These are phyloP conservation scores for Triticum dicoccoides DNA, from an alignment of 176 grass and related monocot genomes.

Conservation along the genomic window DNA sequence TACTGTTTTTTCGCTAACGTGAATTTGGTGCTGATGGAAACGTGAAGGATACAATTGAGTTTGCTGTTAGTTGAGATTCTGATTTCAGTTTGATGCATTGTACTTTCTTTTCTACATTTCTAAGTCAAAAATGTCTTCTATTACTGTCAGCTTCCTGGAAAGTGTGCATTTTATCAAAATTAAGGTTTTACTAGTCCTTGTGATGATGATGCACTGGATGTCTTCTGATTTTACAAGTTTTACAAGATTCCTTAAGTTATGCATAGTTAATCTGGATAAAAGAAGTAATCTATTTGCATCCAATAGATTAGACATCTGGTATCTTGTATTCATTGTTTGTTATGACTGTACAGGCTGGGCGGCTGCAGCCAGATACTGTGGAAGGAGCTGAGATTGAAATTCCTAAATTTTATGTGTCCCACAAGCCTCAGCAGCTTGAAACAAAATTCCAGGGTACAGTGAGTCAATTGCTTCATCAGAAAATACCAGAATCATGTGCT, in stretches of 20 bases:
- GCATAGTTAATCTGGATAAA: background rate
- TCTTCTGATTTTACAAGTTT: too few relatives aligned
- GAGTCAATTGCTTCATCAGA: conserved; percentile 56
- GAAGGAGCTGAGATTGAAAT: conserved; percentile 74
- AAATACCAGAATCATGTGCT: conserved; percentile 60
- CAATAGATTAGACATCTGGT: background rate
- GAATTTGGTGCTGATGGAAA: background rate
- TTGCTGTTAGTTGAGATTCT: background rate
- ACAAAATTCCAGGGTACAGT: conserved; percentile 46
- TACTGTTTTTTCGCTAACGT: background rate
- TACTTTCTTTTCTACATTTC: background rate
- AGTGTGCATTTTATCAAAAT: background rate
- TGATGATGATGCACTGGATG: background rate
- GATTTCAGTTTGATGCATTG: background rate
- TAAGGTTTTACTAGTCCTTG: background rate
- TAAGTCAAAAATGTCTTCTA: background rate
- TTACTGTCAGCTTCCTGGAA: background rate
- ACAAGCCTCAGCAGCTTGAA: conserved; percentile 81
- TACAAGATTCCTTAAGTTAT: too few relatives aligned
- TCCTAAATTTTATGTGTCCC: conserved; percentile 89
- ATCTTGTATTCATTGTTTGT: conserved; percentile 16
- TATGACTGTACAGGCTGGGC: conserved; percentile 52
- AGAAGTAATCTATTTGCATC: background rate
- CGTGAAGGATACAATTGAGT: background rate
- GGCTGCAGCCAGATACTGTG: conserved; percentile 61